Percentiles rank a stretch among this genome's conserved stretches.
These are phyloP conservation scores for Kurtzmaniella cleridarum DNA, from an alignment of 805 yeast species.

Conservation along the genomic window DNA sequence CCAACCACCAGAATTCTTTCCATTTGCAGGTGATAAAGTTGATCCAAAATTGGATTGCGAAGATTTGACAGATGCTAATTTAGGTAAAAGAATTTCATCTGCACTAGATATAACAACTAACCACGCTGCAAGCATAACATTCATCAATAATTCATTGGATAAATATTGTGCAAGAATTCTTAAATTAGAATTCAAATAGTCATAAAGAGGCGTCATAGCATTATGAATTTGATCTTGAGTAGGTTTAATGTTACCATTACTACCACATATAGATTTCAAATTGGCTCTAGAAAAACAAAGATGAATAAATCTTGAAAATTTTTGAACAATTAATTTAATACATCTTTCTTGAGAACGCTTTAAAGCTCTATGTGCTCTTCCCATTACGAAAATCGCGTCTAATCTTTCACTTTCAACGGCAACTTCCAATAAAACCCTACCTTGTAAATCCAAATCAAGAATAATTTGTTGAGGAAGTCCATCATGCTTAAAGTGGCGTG, in stretches of 20 bases:
- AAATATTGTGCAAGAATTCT: conserved; percentile 56
- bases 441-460: conserved; percentile 62
- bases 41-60: conserved; percentile 21
- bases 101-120: conserved; percentile 60
- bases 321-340: conserved; percentile 64
- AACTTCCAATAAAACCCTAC: conserved; percentile 59
- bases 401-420: conserved; percentile 74
- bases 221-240: conserved; percentile 48
- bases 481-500: conserved; percentile 57
- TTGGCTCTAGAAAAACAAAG: conserved; percentile 54
- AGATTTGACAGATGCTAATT: conserved; percentile 45
- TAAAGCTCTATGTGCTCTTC: conserved; percentile 65
- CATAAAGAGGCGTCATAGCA: conserved; percentile 68
- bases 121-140: conserved; percentile 81
- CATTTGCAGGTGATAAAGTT: conserved; percentile 7
- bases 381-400: conserved; percentile 78
- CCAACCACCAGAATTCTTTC: conserved; percentile 23
- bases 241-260: conserved; percentile 38
- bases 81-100: conserved; percentile 71
- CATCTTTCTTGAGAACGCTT: conserved; percentile 61
- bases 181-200: conserved; percentile 65
- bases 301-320: conserved; percentile 61
- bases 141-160: conserved; percentile 48
- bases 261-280: conserved; percentile 51
- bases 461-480: conserved; percentile 60